These are phyloP conservation scores for Penicillium herquei DNA, from an alignment of 495 filamentous ascomycete genomes.

Conservation along the genomic window DNA sequence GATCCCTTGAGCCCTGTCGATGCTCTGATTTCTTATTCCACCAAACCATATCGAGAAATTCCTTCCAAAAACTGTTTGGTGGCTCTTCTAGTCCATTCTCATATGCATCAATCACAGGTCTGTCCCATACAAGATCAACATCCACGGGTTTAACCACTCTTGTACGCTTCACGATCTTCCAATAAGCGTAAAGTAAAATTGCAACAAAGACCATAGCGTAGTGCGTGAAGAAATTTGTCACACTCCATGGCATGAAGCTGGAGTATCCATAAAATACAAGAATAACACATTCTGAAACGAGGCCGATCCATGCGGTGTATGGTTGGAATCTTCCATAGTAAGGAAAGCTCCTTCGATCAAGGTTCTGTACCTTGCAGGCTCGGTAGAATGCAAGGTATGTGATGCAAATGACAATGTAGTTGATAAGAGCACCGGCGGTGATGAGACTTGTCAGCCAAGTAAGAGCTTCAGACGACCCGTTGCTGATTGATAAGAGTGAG, in stretches of 20 bases:
- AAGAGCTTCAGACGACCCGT: constrained; percentile 24
- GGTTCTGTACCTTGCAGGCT: constrained; percentile 30
- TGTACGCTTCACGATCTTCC: constrained; percentile 55
- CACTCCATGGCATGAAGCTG: constrained; percentile 31
- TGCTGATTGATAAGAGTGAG: constrained; percentile 27
- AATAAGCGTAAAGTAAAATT: constrained; percentile 40
- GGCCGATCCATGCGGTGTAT: constrained; percentile 30
- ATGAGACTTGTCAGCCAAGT: constrained; percentile 28
- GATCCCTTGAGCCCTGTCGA: no score
- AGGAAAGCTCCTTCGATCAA: constrained; percentile 29
- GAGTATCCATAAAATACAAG: constrained; percentile 27
- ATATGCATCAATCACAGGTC: background rate
- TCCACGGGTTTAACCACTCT: constrained; percentile 36
- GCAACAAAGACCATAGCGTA: constrained; percentile 51
- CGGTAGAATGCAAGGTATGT: constrained; percentile 49
- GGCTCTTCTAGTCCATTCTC: background rate
- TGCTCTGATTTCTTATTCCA: no score
- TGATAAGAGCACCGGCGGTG: constrained; percentile 31
- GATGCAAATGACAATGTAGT: constrained; percentile 46
- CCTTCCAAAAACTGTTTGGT: background rate
- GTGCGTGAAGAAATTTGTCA: constrained; percentile 23
- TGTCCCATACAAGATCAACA: constrained; percentile 31
- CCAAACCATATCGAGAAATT: background rate
- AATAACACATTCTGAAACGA: constrained; percentile 35
- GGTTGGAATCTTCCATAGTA: constrained; percentile 30